Base-by-base conservation (phyloP, 495 filamentous ascomycete genomes). In the Lepidopterella palustris region DNA sequence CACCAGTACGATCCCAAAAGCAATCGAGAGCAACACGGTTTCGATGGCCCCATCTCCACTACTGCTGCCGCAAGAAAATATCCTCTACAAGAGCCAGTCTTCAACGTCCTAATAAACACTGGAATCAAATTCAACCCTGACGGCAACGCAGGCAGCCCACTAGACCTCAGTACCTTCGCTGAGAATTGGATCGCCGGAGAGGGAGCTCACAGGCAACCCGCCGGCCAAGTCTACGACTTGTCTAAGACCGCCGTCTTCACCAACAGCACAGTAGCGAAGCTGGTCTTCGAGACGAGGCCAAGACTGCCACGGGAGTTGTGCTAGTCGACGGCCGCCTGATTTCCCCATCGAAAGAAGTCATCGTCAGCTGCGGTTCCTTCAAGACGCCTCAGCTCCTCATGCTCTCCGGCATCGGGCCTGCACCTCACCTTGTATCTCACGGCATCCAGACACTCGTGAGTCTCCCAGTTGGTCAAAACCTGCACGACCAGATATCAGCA, bases 401-500 rank as follows among this genome's bases (percentile, higher is more conserved):
- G 25, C 52, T 55, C 29, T 55, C 52, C 3, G 52, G 52, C 1
- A 55, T 55, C 5, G 84, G 84, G 0, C 79, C 82, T 0, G 65
- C 62, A 5, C 62, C 69, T 0, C 74, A 84, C 24, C 77, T 87
- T 0, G 31, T 71, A 20, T 60, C 77, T 29, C 78, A 74, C 67
- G 59, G 70, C n/a, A 82, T 87, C 54, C 74, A 78, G 0, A 60
- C 81, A 0, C 53, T 81, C 20, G 67, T 75, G 0, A 69, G 82
- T 18, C 48, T 80, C 1, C 74, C 79, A 5, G 70, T 86, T 32
- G 84, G 82, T 3, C 71, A 82, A 59, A 82, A 83, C 62, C 75
- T 87, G 0, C 73, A 79, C 3, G 83, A 86, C 67, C 82, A 84
- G 60, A 13, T 53, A 23, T 54, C 48, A 2, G 18, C 20, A 23